Evolutionary conservation across 176 grass and related monocot genomes (phyloP).

Genomic region (Phyllostachys edulis): DNA sequence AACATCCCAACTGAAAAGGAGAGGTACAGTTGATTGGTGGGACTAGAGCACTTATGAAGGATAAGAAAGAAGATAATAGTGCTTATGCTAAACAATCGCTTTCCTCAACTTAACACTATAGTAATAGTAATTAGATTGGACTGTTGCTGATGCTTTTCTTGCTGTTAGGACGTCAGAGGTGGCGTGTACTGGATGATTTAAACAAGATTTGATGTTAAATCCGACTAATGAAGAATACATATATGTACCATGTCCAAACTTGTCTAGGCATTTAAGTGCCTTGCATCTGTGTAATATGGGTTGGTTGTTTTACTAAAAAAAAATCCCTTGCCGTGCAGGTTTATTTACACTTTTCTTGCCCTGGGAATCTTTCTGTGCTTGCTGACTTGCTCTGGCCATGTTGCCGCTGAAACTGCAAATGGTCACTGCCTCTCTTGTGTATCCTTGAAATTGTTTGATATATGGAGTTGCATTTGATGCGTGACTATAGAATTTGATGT

Average conservation of each 20-base stretch:
- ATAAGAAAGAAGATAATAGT: not conserved
- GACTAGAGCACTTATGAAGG: conserved; percentile 11
- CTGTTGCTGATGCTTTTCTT: not conserved
- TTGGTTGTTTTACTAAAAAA: not conserved
- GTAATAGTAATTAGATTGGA: not conserved
- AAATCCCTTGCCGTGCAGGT: conserved; percentile 55
- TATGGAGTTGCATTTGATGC: not conserved
- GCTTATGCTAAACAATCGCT: conserved; percentile 31
- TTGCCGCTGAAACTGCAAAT: conserved; percentile 84
- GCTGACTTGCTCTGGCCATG: conserved; percentile 83
- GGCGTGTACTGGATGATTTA: not conserved
- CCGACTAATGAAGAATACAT: not conserved
- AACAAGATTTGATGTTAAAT: not conserved
- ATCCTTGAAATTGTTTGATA: conserved; percentile 53
- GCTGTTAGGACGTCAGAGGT: not conserved
- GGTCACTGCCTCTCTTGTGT: conserved; percentile 85
- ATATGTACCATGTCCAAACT: not conserved
- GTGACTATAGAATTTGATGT: not conserved
- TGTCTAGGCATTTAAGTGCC: not conserved
- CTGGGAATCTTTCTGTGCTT: conserved; percentile 71
- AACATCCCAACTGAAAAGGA: conserved; percentile 31
- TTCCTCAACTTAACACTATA: conserved; percentile 22
- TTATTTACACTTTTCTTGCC: conserved; percentile 79
- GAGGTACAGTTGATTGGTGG: conserved; percentile 32
- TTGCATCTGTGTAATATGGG: not conserved